Conservation (phyloP, 352 stramenopile genomes). For the Globisporangium solare region DNA sequence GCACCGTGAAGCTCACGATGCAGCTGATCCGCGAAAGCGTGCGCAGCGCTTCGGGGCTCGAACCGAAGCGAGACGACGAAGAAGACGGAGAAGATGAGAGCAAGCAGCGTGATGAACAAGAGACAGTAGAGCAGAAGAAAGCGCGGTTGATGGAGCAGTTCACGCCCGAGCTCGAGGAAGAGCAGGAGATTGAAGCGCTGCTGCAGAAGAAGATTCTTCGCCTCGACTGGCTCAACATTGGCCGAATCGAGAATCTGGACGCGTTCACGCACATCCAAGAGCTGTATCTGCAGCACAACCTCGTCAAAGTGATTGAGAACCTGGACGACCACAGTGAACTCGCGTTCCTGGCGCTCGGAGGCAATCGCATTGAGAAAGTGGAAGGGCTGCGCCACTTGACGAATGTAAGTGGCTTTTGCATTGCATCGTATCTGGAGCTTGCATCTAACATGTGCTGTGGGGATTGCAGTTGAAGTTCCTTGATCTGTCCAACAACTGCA, state of each 20-base stretch:
- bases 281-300: slow-evolving; percentile 76
- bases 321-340: slow-evolving; percentile 55
- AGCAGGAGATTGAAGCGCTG: slow-evolving; percentile 36
- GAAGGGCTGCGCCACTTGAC: slow-evolving; percentile 48
- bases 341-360: slow-evolving; percentile 54
- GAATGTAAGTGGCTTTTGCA: slow-evolving; percentile 33
- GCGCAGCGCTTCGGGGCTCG: slow-evolving; percentile 5
- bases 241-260: slow-evolving; percentile 72
- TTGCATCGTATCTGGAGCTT: neutral
- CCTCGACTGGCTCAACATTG: slow-evolving; percentile 69
- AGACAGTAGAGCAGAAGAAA: slow-evolving; percentile 2
- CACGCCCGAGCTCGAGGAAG: slow-evolving; percentile 1
- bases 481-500: slow-evolving; percentile 72
- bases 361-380: slow-evolving; percentile 61
- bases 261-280: slow-evolving; percentile 70
- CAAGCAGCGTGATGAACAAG: neutral
- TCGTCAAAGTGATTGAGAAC: slow-evolving; percentile 55
- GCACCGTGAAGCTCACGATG: slow-evolving; percentile 50
- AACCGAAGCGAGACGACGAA: slow-evolving; percentile 12
- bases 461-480: slow-evolving; percentile 60
- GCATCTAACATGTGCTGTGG: neutral
- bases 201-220: slow-evolving; percentile 54
- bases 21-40: slow-evolving; percentile 57
- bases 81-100: slow-evolving; percentile 1
- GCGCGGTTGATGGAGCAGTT: neutral